These are phyloP conservation scores for Russula virescens DNA, from an alignment of 768 basidiomycete species.

Conservation along the genomic window DNA sequence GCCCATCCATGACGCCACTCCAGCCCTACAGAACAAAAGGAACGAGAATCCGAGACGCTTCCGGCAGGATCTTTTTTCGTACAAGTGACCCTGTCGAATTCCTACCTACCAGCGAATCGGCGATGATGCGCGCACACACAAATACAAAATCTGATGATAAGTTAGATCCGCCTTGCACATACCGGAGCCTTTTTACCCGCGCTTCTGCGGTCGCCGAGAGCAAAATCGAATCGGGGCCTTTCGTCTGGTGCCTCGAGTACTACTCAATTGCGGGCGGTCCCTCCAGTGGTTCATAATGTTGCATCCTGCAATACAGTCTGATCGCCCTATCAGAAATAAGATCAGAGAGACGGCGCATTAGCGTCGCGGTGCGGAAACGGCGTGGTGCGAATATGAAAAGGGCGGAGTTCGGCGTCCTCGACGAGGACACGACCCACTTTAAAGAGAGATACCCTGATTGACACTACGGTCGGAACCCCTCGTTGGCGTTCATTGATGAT, in stretches of 20 bases:
- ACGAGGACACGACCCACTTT: slow-evolving; percentile 35
- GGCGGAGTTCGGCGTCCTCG: slow-evolving; percentile 40
- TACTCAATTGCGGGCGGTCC: not conserved
- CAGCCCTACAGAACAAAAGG: not conserved
- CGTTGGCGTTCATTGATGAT: slow-evolving; percentile 40
- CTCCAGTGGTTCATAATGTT: slow-evolving; percentile 5
- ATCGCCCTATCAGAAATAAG: slow-evolving; percentile 2
- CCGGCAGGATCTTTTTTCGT: not conserved
- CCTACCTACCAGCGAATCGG: not conserved
- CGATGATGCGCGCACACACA: not conserved
- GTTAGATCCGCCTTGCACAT: not conserved
- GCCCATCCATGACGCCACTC: not conserved
- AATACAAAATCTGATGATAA: not conserved
- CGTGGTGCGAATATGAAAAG: slow-evolving; percentile 38
- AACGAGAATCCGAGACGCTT: slow-evolving; percentile 10
- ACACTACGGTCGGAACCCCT: slow-evolving; percentile 45
- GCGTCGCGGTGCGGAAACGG: slow-evolving; percentile 35
- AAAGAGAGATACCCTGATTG: slow-evolving; percentile 41
- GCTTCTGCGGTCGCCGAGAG: too few relatives aligned
- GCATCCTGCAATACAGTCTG: slow-evolving; percentile 6
- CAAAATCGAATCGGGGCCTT: slow-evolving; percentile 1
- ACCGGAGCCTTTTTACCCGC: slow-evolving; percentile 2
- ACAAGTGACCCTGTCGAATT: not conserved
- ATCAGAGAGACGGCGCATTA: slow-evolving; percentile 32
- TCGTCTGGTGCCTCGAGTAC: not conserved